Evolutionary conservation across 495 filamentous ascomycete genomes (phyloP).

Genomic region (Penicillium nucicola): DNA sequence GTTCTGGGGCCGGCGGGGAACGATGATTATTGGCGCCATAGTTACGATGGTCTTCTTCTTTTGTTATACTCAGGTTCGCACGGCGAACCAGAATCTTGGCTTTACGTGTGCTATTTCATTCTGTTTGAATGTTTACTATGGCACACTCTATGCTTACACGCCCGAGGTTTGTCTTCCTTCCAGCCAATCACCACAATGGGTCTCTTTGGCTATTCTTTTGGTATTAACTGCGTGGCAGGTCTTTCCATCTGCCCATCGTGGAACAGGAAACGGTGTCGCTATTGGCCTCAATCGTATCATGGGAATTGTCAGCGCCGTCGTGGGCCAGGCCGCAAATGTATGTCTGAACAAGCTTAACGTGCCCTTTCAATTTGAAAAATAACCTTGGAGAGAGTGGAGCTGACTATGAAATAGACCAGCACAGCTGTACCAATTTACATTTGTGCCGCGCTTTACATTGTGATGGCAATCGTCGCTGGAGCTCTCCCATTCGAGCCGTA

Average conservation of each 20-base stretch:
- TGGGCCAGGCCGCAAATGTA: conserved; percentile 55
- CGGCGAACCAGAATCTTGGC: conserved; percentile 55
- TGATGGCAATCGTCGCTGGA: conserved; percentile 58
- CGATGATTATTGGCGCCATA: conserved; percentile 62
- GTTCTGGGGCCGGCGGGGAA: conserved; percentile 58
- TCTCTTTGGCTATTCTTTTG: neutral
- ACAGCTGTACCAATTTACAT: conserved; percentile 66
- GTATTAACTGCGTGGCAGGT: conserved; percentile 15
- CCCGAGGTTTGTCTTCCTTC: conserved; percentile 32
- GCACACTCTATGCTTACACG: conserved; percentile 64
- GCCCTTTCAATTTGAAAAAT: no score
- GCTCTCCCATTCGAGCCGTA: conserved; percentile 72
- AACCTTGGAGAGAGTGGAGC: no score
- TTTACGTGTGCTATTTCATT: conserved; percentile 67
- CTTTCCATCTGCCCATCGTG: conserved; percentile 64
- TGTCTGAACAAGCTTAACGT: conserved; percentile 2
- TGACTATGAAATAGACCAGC: conserved; percentile 28
- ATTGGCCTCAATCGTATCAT: conserved; percentile 68
- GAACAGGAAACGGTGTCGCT: conserved; percentile 67
- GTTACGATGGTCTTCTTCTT: conserved; percentile 68
- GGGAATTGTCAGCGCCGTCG: conserved; percentile 67
- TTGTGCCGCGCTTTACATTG: conserved; percentile 62
- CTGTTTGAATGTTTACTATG: conserved; percentile 69
- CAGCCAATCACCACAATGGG: no score
- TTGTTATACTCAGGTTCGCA: conserved; percentile 62